phyloP scores from a whole-genome alignment of 2,329 filamentous ascomycete genomes.

The Colletotrichum tropicale region DNA sequence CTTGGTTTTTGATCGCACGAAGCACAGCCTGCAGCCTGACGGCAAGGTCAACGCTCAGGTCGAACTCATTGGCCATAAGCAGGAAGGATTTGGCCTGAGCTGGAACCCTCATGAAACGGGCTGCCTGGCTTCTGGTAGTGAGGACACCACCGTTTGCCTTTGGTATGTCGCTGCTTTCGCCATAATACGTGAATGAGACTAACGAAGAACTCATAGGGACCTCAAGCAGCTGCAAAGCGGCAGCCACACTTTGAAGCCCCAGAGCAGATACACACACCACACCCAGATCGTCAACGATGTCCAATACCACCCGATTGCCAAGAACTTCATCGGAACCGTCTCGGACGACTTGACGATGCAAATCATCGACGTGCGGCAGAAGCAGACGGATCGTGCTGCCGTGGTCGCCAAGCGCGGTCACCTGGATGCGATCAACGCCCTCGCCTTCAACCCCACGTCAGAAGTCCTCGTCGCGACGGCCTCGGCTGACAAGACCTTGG shows the following conservation, averaged over 20 bases:
- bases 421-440: constrained; percentile 90
- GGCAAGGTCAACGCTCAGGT: constrained; percentile 81
- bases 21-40: constrained; percentile 81
- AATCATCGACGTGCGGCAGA: constrained; percentile 82
- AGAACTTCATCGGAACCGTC: constrained; percentile 86
- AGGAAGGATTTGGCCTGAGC: constrained; percentile 89
- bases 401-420: constrained; percentile 77
- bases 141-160: constrained; percentile 88
- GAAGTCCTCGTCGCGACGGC: constrained; percentile 91
- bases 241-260: constrained; percentile 72
- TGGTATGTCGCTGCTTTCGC: constrained; percentile 65
- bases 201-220: constrained; percentile 61
- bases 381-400: constrained; percentile 69
- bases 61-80: constrained; percentile 81
- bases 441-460: constrained; percentile 92
- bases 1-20: constrained; percentile 94
- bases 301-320: constrained; percentile 88
- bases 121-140: constrained; percentile 85
- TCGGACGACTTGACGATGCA: constrained; percentile 95
- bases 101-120: constrained; percentile 90
- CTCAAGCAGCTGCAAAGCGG: constrained; percentile 75
- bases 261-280: constrained; percentile 84
- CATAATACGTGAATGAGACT: neutral
- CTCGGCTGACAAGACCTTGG: constrained; percentile 93
- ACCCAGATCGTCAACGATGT: constrained; percentile 94